Conservation (phyloP, 2,329 filamentous ascomycete genomes). For the Xylaria sp. region DNA sequence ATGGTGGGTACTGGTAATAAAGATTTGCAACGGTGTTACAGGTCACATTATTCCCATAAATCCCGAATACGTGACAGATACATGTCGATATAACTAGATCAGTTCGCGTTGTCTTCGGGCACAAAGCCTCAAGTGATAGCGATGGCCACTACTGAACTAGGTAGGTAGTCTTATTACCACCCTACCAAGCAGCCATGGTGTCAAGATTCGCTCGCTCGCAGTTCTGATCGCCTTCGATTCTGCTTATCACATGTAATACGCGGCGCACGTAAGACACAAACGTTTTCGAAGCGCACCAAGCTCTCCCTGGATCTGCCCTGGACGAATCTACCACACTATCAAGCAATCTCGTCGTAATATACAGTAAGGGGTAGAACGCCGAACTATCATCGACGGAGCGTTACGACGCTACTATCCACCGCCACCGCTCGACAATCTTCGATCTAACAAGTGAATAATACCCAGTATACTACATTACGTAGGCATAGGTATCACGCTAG, state of each 20-base stretch:
- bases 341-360: neutral
- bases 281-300: neutral
- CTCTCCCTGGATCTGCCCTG: neutral
- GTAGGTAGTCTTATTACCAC: conserved; percentile 16
- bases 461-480: conserved; percentile 13
- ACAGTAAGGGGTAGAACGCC: neutral
- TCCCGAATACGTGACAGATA: no score
- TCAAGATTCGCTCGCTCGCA: conserved; percentile 1
- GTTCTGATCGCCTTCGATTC: conserved; percentile 3
- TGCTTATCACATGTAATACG: conserved; percentile 19
- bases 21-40: conserved; percentile 12
- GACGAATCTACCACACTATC: neutral
- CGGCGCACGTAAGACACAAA: neutral
- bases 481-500: conserved; percentile 9
- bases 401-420: no score
- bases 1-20: conserved; percentile 12
- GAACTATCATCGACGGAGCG: no score
- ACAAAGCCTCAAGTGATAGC: neutral
- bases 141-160: conserved; percentile 20
- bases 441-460: conserved; percentile 26
- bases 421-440: conserved; percentile 29
- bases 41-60: neutral
- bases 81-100: neutral
- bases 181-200: conserved; percentile 10
- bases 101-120: neutral